Evolutionary conservation across 768 basidiomycete species (phyloP).

Genomic region (Amanita muscaria): DNA sequence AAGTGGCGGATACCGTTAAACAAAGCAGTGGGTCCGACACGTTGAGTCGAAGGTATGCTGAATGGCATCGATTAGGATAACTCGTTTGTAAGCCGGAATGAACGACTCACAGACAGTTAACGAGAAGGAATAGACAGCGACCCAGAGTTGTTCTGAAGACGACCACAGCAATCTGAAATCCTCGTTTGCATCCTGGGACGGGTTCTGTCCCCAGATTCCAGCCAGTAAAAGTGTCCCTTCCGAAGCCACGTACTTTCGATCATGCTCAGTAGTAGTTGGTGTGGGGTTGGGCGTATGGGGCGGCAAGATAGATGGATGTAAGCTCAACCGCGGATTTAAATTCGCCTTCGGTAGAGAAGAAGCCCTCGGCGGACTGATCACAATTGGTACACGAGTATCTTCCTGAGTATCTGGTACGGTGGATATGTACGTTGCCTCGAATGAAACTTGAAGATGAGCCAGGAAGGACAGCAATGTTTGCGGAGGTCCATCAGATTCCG

Average conservation of each 20-base stretch:
- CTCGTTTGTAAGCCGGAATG: background rate
- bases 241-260: conserved; percentile 66
- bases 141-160: conserved; percentile 51
- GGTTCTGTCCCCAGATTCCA: conserved; percentile 65
- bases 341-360: conserved; percentile 33
- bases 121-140: conserved; percentile 71
- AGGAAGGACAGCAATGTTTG: conserved; percentile 49
- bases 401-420: conserved; percentile 28
- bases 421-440: conserved; percentile 77
- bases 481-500: conserved; percentile 31
- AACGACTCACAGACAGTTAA: conserved; percentile 64
- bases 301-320: conserved; percentile 61
- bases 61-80: conserved; percentile 8
- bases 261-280: conserved; percentile 62
- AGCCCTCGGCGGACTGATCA: conserved; percentile 46
- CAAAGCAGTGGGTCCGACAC: conserved; percentile 72
- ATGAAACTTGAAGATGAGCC: conserved; percentile 62
- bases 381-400: conserved; percentile 27
- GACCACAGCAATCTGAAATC: conserved; percentile 63
- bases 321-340: conserved; percentile 27
- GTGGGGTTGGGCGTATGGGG: conserved; percentile 81
- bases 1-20: conserved; percentile 76
- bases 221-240: conserved; percentile 71
- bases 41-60: conserved; percentile 68
- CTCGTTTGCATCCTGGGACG: conserved; percentile 37